Conservation (phyloP, 2,329 filamentous ascomycete genomes). For the Ophiognomonia clavigignenti-juglandacearum region DNA sequence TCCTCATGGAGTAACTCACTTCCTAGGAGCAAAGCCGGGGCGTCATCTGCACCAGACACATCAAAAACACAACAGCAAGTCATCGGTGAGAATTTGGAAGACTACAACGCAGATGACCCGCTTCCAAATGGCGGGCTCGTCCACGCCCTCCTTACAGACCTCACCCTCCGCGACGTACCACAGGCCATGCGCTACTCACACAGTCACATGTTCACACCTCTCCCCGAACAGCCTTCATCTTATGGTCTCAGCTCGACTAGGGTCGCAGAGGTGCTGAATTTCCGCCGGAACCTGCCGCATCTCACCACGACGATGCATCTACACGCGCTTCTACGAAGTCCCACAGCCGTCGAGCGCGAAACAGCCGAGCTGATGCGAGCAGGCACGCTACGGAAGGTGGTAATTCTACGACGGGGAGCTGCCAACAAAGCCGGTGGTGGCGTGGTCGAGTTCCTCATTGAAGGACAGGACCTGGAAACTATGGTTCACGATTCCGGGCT, state of each 20-base stretch:
- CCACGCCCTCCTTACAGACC: constrained; percentile 47
- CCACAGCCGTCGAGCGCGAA: constrained; percentile 64
- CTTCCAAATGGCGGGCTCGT: constrained; percentile 59
- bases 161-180: constrained; percentile 55
- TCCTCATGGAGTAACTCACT: constrained; percentile 18
- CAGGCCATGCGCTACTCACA: constrained; percentile 62
- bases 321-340: constrained; percentile 55
- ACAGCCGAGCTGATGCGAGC: constrained; percentile 54
- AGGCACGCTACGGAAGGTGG: constrained; percentile 56
- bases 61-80: constrained; percentile 9
- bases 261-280: constrained; percentile 59
- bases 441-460: constrained; percentile 61
- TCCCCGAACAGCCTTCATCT: constrained; percentile 47
- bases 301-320: constrained; percentile 64
- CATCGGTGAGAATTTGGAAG: constrained; percentile 23
- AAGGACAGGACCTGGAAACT: constrained; percentile 49
- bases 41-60: neutral
- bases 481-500: constrained; percentile 37
- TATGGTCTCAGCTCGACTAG: constrained; percentile 58
- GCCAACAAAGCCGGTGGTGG: constrained; percentile 48
- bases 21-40: constrained; percentile 15
- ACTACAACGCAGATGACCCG: constrained; percentile 29
- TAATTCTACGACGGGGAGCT: constrained; percentile 55
- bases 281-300: constrained; percentile 53
- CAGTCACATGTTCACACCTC: constrained; percentile 56